These are phyloP conservation scores for Lactarius indigo DNA, from an alignment of 768 basidiomycete species.

Conservation along the genomic window DNA sequence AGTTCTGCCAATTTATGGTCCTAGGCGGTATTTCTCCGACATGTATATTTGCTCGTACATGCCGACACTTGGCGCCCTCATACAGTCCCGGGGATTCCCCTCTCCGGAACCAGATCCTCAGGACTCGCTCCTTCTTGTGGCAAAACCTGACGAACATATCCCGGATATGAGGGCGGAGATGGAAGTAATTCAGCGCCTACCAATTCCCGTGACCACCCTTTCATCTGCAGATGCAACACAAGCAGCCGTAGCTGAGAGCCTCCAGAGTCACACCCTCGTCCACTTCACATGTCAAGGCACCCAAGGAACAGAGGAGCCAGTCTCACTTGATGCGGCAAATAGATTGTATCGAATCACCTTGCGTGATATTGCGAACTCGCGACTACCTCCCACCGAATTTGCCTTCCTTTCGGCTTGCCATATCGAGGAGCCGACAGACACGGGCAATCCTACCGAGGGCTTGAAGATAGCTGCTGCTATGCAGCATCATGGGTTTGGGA, in stretches of 20 bases:
- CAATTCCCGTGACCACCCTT: not conserved
- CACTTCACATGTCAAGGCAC: constrained; percentile 6
- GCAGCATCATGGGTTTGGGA: constrained; percentile 21
- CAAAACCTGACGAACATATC: not conserved
- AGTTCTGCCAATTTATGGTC: too few species aligned
- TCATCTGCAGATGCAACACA: not conserved
- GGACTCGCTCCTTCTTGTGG: constrained; percentile 6
- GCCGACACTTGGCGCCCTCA: constrained; percentile 8
- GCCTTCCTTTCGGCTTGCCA: constrained; percentile 12
- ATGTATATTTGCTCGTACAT: constrained; percentile 21
- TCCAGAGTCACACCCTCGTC: not conserved
- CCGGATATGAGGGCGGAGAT: not conserved
- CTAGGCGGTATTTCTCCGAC: not conserved
- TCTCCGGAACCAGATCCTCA: not conserved
- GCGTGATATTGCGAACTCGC: not conserved
- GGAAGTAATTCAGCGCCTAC: not conserved
- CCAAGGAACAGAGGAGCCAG: not conserved
- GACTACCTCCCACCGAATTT: constrained; percentile 10
- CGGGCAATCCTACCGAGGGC: constrained; percentile 8
- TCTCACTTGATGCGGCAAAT: not conserved
- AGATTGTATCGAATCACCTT: constrained; percentile 3
- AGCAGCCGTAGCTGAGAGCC: not conserved
- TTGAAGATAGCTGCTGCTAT: constrained; percentile 19
- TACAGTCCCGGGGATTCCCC: not conserved
- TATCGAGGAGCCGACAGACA: not conserved